Percentiles rank a stretch among this genome's conserved stretches.
phyloP scores from a whole-genome alignment of 257 asterid genomes.

The Lithospermum erythrorhizon region DNA sequence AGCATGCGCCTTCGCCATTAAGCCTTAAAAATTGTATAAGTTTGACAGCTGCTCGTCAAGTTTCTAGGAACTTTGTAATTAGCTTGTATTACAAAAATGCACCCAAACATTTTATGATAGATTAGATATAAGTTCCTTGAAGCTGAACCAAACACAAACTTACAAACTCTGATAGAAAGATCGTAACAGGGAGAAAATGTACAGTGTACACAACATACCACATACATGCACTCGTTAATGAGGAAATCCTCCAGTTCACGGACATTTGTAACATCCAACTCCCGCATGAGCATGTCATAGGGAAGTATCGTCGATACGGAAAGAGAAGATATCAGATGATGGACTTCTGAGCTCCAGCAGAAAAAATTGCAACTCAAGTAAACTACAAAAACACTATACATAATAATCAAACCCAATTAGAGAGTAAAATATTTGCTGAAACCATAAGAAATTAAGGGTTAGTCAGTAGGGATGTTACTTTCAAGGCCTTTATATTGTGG shows the following conservation, averaged over 20 bases:
- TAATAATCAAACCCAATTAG: too few relatives aligned
- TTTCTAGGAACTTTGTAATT: too few relatives aligned
- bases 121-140: neutral
- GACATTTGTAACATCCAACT: conserved; percentile 81
- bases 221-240: conserved; percentile 96
- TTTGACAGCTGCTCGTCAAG: too few relatives aligned
- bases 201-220: conserved; percentile 49
- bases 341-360: conserved; percentile 2
- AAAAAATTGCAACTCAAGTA: conserved; percentile 2
- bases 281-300: conserved; percentile 76
- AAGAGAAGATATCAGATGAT: conserved; percentile 3
- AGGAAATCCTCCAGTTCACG: conserved; percentile 94
- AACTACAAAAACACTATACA: neutral
- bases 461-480: too few relatives aligned
- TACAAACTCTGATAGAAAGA: neutral
- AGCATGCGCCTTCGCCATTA: too few relatives aligned
- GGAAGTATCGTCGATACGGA: conserved; percentile 52
- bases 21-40: too few relatives aligned
- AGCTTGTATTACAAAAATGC: too few relatives aligned
- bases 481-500: too few relatives aligned
- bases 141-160: neutral
- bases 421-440: too few relatives aligned
- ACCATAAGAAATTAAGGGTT: too few relatives aligned
- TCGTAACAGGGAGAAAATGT: neutral
- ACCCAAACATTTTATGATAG: too few relatives aligned